Conservation (phyloP, 306 rosid species). For the Psophocarpus tetragonolobus region DNA sequence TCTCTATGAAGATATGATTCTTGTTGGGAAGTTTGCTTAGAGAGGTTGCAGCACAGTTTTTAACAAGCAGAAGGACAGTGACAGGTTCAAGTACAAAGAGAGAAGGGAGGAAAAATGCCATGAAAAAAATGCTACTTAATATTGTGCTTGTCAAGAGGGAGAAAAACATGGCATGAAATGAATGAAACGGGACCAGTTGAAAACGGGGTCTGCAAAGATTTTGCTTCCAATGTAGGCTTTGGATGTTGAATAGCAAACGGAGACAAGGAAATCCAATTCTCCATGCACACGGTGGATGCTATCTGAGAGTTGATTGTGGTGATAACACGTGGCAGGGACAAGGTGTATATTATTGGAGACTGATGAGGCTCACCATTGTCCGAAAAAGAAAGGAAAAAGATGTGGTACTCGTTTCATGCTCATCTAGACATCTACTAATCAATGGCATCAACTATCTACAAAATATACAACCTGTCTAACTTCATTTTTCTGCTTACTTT, state of each 20-base stretch:
- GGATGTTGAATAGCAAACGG: background rate
- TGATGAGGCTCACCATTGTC: conserved; percentile 19
- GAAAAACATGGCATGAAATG: conserved; percentile 28
- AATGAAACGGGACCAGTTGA: conserved; percentile 35
- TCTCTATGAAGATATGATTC: background rate
- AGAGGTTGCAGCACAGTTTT: conserved; percentile 35
- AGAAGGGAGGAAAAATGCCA: conserved; percentile 31
- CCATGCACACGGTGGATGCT: conserved; percentile 9
- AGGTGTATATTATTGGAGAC: conserved; percentile 3
- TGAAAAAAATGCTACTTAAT: background rate
- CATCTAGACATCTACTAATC: background rate
- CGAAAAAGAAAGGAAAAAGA: background rate
- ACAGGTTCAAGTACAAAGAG: conserved; percentile 32
- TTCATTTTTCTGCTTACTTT: background rate
- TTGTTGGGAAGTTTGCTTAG: conserved; percentile 8
- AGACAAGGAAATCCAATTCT: conserved; percentile 24
- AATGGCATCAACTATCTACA: background rate
- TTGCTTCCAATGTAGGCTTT: background rate
- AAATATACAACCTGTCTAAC: background rate
- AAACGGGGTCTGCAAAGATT: background rate
- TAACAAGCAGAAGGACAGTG: conserved; percentile 35
- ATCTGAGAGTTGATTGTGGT: conserved; percentile 3
- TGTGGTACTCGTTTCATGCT: conserved; percentile 14
- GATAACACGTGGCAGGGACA: conserved; percentile 30
- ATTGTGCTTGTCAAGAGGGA: conserved; percentile 12